Evolutionary conservation across 306 rosid genomes (phyloP), one percentile per base, ranked within the genome.

Genomic region (Citrullus amarus): DNA sequence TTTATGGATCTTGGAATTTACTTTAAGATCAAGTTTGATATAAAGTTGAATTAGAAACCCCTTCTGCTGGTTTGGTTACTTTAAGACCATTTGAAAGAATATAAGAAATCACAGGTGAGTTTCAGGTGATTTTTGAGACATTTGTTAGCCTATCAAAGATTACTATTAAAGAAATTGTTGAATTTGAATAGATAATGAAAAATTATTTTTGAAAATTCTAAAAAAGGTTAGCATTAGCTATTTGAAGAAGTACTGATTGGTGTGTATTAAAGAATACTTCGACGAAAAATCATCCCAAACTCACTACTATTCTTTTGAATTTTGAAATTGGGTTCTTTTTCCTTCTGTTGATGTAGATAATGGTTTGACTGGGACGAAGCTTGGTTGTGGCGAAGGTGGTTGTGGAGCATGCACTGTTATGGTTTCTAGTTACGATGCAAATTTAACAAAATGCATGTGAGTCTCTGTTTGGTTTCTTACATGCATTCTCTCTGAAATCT

Each of bases 371-470:
- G 97, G 98, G 76, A 92, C 98, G 78, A 95, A 95, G 88, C 97
- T 92, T 44, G 97, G 98, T 10, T 95, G 98, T 25, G 97, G 97
- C 28, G 98, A 94, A 87, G 98, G 98, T 69, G 98, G 98, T 78
- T 94, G 98, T 84, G 97, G 98, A 86, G 98, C 98, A 80, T 92
- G 98, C 85, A 95, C 98, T 38, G 97, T 92, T 78, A 95, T 95
- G 98, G 96, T 92, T 83, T 92, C 98, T 22, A 86, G 80, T 48
- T 92, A 88, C 81, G 90, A 89, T 76, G 79, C 80, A 60, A 86
- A 57, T 60, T 50, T 76, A 84, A 84, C 71, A 82, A 95, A 87
- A 89, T 88, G 92, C 79, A 65, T 67, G 98, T 95, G 85, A 85
- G 97, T 89, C 76, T 87, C 66, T 84, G 56, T 63, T 81, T 80